Evolutionary conservation across 2,329 filamentous ascomycete genomes (phyloP).

Genomic region (Chaetomium sp.): DNA sequence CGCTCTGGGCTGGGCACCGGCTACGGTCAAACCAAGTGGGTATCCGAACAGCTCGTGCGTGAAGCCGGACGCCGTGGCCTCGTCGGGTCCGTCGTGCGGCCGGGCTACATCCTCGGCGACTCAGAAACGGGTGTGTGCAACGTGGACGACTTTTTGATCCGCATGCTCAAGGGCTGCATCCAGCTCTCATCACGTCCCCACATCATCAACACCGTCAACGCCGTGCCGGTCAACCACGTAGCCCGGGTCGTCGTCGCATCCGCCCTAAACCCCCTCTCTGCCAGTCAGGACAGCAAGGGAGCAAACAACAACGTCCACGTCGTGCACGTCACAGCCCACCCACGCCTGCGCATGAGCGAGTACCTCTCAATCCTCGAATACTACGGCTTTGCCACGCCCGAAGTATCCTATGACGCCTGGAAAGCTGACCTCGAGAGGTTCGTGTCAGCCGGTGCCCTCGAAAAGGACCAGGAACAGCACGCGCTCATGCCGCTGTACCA

Average conservation of each 20-base stretch:
- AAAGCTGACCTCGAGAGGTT: slow-evolving; percentile 60
- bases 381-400: slow-evolving; percentile 66
- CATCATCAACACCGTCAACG: slow-evolving; percentile 83
- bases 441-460: slow-evolving; percentile 49
- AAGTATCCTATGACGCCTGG: slow-evolving; percentile 65
- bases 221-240: slow-evolving; percentile 81
- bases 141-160: slow-evolving; percentile 85
- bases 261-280: slow-evolving; percentile 54
- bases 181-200: slow-evolving; percentile 67
- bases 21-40: slow-evolving; percentile 89
- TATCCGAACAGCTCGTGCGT: slow-evolving; percentile 58
- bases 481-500: slow-evolving; percentile 71
- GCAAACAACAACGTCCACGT: slow-evolving; percentile 41
- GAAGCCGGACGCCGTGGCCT: slow-evolving; percentile 75
- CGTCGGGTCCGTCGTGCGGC: slow-evolving; percentile 66
- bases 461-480: slow-evolving; percentile 57
- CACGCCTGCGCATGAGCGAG: slow-evolving; percentile 69
- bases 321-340: slow-evolving; percentile 72
- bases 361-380: slow-evolving; percentile 64
- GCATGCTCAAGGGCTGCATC: slow-evolving; percentile 80
- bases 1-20: slow-evolving; percentile 72
- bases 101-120: slow-evolving; percentile 80
- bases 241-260: slow-evolving; percentile 71
- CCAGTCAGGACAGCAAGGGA: slow-evolving; percentile 9
- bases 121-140: slow-evolving; percentile 62